Evolutionary conservation across 192 early-diverging fungal genomes (phyloP).

Genomic region (Phycomyces nitens): DNA sequence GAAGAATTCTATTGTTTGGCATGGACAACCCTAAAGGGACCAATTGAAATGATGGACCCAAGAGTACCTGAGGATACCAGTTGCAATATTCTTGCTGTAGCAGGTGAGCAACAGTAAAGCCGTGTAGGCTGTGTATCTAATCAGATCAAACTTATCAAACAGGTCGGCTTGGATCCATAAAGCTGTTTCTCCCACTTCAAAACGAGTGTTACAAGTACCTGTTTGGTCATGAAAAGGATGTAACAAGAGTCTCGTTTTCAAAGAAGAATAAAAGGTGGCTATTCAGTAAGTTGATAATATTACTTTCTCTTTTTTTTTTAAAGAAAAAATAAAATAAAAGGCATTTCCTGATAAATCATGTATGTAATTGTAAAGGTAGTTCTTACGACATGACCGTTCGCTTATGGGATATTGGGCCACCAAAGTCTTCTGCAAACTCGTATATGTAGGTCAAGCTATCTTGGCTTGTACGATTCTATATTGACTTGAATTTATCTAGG

Average conservation of each 20-base stretch:
- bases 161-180: slow-evolving; percentile 48
- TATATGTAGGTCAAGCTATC: slow-evolving; percentile 25
- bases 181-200: slow-evolving; percentile 42
- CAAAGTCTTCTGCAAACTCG: slow-evolving; percentile 22
- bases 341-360: not conserved
- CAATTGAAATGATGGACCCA: not conserved
- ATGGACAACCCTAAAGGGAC: slow-evolving; percentile 40
- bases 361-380: slow-evolving; percentile 25
- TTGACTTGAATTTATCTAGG: not conserved
- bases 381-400: slow-evolving; percentile 41
- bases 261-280: slow-evolving; percentile 42
- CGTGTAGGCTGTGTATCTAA: not conserved
- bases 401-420: slow-evolving; percentile 50
- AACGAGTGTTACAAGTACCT: slow-evolving; percentile 46
- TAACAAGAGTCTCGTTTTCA: slow-evolving; percentile 41
- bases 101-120: slow-evolving; percentile 19
- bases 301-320: not conserved
- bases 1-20: slow-evolving; percentile 47
- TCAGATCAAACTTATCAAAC: not conserved
- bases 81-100: slow-evolving; percentile 40
- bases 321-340: too few relatives aligned
- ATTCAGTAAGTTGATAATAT: slow-evolving; percentile 30
- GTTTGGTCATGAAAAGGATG: slow-evolving; percentile 37
- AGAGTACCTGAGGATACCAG: not conserved
- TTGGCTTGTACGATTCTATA: not conserved